Conservation (phyloP, 352 stramenopile genomes). For the Phytophthora sansomeana region DNA sequence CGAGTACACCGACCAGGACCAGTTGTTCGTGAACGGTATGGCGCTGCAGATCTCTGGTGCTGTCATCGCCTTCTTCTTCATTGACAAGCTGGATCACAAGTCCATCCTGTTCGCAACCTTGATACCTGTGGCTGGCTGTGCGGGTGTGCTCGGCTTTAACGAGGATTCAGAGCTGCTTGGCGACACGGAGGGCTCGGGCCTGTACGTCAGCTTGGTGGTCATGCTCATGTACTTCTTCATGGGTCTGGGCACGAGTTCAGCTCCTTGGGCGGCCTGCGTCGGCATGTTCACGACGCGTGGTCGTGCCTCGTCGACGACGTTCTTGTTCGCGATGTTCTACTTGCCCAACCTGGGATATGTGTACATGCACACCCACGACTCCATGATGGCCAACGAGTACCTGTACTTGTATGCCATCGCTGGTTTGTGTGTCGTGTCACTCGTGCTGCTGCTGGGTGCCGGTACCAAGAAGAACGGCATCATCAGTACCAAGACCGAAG, state of each 20-base stretch:
- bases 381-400: constrained; percentile 53
- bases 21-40: constrained; percentile 67
- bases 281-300: constrained; percentile 70
- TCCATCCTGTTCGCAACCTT: constrained; percentile 75
- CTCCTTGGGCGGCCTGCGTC: constrained; percentile 65
- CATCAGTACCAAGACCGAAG: constrained; percentile 62
- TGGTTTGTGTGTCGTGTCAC: constrained; percentile 45
- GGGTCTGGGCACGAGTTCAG: constrained; percentile 68
- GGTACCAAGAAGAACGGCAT: constrained; percentile 71
- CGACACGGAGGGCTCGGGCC: constrained; percentile 41
- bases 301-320: constrained; percentile 57
- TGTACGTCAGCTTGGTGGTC: constrained; percentile 67
- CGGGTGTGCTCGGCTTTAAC: constrained; percentile 67
- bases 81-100: constrained; percentile 82
- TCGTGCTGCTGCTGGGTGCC: constrained; percentile 58
- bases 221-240: constrained; percentile 85
- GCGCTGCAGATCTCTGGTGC: constrained; percentile 64
- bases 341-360: constrained; percentile 57
- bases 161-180: constrained; percentile 56
- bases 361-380: constrained; percentile 58
- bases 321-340: constrained; percentile 71
- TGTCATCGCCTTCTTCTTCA: constrained; percentile 80
- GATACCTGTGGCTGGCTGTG: constrained; percentile 58
- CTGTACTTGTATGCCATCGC: constrained; percentile 65
- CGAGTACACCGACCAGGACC: constrained; percentile 53